Conservation (phyloP, 208 protist genomes). For the Trypanosoma boissoni region DNA sequence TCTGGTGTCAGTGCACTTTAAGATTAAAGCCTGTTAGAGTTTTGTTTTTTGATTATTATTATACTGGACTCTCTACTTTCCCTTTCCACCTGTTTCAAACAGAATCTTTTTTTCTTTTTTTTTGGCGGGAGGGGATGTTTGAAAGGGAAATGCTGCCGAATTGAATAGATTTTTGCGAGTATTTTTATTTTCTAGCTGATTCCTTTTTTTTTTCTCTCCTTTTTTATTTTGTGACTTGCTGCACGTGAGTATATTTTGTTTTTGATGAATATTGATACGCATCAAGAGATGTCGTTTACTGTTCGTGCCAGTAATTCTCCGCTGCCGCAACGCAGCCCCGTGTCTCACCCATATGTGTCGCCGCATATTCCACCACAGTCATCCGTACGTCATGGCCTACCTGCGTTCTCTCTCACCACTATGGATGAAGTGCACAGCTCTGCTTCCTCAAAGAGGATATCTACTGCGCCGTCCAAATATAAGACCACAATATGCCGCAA, state of each 20-base stretch:
- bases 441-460: slow-evolving; percentile 35
- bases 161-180: not conserved
- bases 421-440: slow-evolving; percentile 34
- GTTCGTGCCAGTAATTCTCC: slow-evolving; percentile 53
- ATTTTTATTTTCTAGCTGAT: not conserved
- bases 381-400: slow-evolving; percentile 12
- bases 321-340: slow-evolving; percentile 42
- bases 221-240: too few species aligned
- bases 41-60: not conserved
- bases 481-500: slow-evolving; percentile 87
- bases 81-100: too few species aligned
- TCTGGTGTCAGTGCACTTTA: slow-evolving; percentile 86
- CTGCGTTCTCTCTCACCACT: slow-evolving; percentile 42
- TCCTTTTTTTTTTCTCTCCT: not conserved
- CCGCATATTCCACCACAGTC: slow-evolving; percentile 32
- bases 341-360: slow-evolving; percentile 40
- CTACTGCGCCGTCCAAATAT: slow-evolving; percentile 78
- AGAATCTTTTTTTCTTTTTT: too few species aligned
- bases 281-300: slow-evolving; percentile 56
- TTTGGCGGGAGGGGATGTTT: not conserved
- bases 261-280: slow-evolving; percentile 6
- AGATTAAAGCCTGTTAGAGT: slow-evolving; percentile 71
- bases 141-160: not conserved
- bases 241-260: slow-evolving; percentile 11
- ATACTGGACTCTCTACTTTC: too few species aligned